Conservation (phyloP, 257 asterid genomes). For the Solanum rostratum region DNA sequence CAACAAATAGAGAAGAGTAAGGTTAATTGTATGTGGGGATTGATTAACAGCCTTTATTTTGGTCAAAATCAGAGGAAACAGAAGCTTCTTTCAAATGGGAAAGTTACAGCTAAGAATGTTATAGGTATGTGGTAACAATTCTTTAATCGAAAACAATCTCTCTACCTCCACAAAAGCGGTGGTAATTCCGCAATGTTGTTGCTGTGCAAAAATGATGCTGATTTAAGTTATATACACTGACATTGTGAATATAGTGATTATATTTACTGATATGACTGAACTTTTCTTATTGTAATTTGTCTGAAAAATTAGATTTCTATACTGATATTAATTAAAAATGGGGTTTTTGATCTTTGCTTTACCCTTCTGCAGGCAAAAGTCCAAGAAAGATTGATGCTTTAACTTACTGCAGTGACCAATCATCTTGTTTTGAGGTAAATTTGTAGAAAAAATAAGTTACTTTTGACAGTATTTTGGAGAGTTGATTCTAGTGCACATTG, state of each 20-base stretch:
- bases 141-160: neutral
- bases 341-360: neutral
- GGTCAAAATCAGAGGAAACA: conserved; percentile 19
- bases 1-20: conserved; percentile 20
- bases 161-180: neutral
- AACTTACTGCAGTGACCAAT: conserved; percentile 33
- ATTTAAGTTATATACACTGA: neutral
- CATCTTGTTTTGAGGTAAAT: conserved; percentile 30
- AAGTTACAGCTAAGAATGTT: conserved; percentile 10
- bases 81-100: conserved; percentile 33
- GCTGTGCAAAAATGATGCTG: neutral
- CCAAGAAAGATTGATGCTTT: conserved; percentile 19
- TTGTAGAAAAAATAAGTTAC: neutral
- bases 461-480: neutral
- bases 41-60: conserved; percentile 38
- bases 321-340: neutral
- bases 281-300: neutral
- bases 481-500: neutral
- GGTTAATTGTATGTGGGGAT: conserved; percentile 43
- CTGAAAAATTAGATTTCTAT: neutral
- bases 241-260: too few relatives aligned
- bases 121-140: conserved; percentile 16
- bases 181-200: neutral
- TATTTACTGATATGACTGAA: too few relatives aligned
- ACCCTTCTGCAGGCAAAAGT: conserved; percentile 13